Percentiles rank a stretch among this genome's conserved stretches.
These are phyloP conservation scores for Coleophoma crateriformis DNA, from an alignment of 2,329 filamentous ascomycete species.

Conservation along the genomic window DNA sequence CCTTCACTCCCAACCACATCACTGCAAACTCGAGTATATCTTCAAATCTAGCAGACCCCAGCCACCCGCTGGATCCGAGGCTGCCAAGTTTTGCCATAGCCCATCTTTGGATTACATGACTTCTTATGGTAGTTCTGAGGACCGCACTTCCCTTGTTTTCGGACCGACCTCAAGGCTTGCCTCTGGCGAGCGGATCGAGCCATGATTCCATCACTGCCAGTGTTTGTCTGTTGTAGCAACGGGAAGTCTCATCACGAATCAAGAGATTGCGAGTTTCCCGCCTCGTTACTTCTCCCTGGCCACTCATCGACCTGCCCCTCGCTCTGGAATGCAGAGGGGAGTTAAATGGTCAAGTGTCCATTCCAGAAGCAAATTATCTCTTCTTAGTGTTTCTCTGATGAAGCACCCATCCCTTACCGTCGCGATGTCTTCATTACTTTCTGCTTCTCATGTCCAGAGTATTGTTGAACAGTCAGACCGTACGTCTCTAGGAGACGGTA, in stretches of 20 bases:
- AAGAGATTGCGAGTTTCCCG: not conserved
- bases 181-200: no score
- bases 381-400: not conserved
- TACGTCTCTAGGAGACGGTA: no score
- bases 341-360: constrained; percentile 1
- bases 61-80: not conserved
- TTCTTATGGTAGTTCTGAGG: not conserved
- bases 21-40: not conserved
- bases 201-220: not conserved
- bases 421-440: not conserved
- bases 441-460: not conserved
- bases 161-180: not conserved
- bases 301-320: not conserved
- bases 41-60: not conserved
- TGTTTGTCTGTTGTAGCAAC: not conserved
- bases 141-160: not conserved
- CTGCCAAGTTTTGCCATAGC: not conserved
- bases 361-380: not conserved
- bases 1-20: not conserved
- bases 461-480: not conserved
- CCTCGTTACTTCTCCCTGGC: not conserved
- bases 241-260: not conserved
- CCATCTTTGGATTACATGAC: not conserved
- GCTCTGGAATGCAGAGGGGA: not conserved
- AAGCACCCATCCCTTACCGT: not conserved